Percentiles rank a stretch among this genome's conserved stretches.
Conservation (phyloP, 176 grass and related monocot species). For the Rhynchospora tenuis region DNA sequence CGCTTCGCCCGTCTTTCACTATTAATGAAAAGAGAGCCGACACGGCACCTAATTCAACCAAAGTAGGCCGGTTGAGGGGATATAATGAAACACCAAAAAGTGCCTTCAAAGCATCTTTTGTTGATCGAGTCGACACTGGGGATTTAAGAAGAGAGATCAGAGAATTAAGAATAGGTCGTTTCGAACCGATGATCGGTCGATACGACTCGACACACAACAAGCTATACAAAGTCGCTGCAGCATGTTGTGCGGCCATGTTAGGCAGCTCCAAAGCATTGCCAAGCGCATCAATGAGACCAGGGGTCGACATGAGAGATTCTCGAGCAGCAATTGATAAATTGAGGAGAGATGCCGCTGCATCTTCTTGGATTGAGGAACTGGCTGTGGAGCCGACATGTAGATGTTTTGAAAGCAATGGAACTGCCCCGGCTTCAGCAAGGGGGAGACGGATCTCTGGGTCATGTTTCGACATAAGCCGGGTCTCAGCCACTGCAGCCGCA, state of each 20-base stretch:
- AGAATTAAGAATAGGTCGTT: conserved; percentile 39
- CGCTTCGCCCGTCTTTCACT: conserved; percentile 42
- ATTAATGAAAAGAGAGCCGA: conserved; percentile 67
- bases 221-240: conserved; percentile 68
- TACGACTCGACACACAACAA: conserved; percentile 61
- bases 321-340: conserved; percentile 77
- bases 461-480: conserved; percentile 59
- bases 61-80: conserved; percentile 51
- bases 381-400: conserved; percentile 17
- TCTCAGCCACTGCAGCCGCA: conserved; percentile 40
- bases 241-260: conserved; percentile 47
- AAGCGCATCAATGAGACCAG: conserved; percentile 69
- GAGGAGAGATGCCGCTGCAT: conserved; percentile 79
- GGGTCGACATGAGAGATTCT: conserved; percentile 53
- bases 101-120: conserved; percentile 91
- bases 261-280: conserved; percentile 41
- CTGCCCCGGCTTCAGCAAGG: conserved; percentile 49
- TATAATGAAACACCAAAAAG: conserved; percentile 59
- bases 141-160: conserved; percentile 54
- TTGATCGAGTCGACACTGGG: conserved; percentile 36
- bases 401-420: conserved; percentile 51
- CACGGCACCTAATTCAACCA: conserved; percentile 48
- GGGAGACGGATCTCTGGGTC: conserved; percentile 54
- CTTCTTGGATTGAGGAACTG: conserved; percentile 30
- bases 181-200: conserved; percentile 52